Evolutionary conservation across 768 basidiomycete genomes (phyloP).

Genomic region (Pleurotus giganteus): DNA sequence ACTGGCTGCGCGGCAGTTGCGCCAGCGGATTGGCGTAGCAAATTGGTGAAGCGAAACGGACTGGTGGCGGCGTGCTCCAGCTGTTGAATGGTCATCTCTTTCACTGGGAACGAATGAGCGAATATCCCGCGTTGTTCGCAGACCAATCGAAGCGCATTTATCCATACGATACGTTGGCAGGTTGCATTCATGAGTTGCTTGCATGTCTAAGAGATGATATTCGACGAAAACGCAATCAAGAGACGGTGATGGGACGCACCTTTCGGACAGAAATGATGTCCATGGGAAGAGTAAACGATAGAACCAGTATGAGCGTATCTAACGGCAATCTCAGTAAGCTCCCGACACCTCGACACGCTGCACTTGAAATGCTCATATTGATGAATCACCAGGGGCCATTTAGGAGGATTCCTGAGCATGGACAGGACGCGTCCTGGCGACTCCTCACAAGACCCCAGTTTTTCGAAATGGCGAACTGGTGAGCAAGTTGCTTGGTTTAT

Average conservation of each 20-base stretch:
- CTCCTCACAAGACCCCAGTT: too few relatives aligned
- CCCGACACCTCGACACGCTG: too few relatives aligned
- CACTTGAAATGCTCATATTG: too few relatives aligned
- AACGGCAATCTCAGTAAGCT: conserved; percentile 12
- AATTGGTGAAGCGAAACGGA: conserved; percentile 19
- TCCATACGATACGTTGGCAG: conserved; percentile 24
- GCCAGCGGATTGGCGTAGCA: not conserved
- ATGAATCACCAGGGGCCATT: too few relatives aligned
- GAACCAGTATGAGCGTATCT: conserved; percentile 18
- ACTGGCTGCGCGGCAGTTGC: conserved; percentile 6
- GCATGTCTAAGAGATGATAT: conserved; percentile 18
- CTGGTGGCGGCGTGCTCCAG: conserved; percentile 26
- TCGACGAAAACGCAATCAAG: not conserved
- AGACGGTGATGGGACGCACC: not conserved
- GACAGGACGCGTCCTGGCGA: too few relatives aligned
- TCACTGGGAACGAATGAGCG: conserved; percentile 21
- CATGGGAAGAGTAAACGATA: conserved; percentile 13
- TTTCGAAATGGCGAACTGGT: too few relatives aligned
- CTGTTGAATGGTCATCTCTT: conserved; percentile 23
- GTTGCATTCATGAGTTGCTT: conserved; percentile 18
- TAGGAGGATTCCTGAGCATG: too few relatives aligned
- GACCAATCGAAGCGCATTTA: conserved; percentile 21
- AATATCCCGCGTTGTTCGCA: conserved; percentile 20
- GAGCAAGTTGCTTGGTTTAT: too few relatives aligned
- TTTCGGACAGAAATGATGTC: conserved; percentile 19